These are phyloP conservation scores for Fagus crenata DNA, from an alignment of 306 rosid genomes.

Conservation along the genomic window DNA sequence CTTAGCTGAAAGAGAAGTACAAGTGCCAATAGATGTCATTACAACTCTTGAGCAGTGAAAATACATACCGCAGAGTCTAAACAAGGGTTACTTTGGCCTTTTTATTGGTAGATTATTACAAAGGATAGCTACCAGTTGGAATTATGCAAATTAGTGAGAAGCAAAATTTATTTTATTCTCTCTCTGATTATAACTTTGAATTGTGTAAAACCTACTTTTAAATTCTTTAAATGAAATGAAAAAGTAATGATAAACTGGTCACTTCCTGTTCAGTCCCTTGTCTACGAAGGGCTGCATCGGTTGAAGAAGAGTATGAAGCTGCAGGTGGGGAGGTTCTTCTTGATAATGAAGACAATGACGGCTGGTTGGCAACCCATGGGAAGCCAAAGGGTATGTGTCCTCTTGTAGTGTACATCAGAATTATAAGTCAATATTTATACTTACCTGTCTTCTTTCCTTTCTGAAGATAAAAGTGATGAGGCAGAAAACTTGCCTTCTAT, in stretches of 20 bases:
- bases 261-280: slow-evolving; percentile 71
- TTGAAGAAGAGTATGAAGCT: slow-evolving; percentile 98
- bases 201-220: neutral
- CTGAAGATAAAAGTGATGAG: slow-evolving; percentile 66
- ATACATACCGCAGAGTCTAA: too few relatives aligned
- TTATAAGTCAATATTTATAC: slow-evolving; percentile 16
- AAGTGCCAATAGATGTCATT: too few relatives aligned
- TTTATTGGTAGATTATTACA: too few relatives aligned
- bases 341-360: slow-evolving; percentile 89
- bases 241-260: neutral
- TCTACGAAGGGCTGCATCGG: slow-evolving; percentile 81
- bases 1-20: too few relatives aligned
- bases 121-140: neutral
- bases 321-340: slow-evolving; percentile 90
- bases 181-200: too few relatives aligned
- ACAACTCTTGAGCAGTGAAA: too few relatives aligned
- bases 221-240: neutral
- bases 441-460: slow-evolving; percentile 24
- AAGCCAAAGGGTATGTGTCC: slow-evolving; percentile 71
- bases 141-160: neutral
- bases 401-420: neutral
- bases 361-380: slow-evolving; percentile 98
- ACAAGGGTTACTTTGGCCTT: too few relatives aligned
- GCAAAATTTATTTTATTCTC: neutral
- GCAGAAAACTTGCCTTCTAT: slow-evolving; percentile 82